phyloP scores from a whole-genome alignment of 2,329 filamentous ascomycete genomes.

The Remersonia thermophila region DNA sequence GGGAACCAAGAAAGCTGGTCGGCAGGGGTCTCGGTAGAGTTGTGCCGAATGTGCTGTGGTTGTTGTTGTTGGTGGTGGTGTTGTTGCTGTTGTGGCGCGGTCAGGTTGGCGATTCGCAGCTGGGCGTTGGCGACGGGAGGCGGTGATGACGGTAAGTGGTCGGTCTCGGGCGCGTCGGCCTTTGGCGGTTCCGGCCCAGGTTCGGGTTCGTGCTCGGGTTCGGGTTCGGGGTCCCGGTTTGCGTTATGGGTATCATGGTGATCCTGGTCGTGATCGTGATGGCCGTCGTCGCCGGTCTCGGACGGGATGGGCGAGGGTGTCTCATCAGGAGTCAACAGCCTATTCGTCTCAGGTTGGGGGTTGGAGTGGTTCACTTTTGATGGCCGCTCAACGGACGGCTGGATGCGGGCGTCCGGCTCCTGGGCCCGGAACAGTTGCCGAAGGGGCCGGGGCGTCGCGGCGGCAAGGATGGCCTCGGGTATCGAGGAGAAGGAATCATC shows the following conservation, averaged over 20 bases:
- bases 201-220: conserved; percentile 1
- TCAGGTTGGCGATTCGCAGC: no score
- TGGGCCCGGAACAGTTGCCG: conserved; percentile 3
- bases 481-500: conserved; percentile 48
- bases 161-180: no score
- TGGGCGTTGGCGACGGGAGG: conserved; percentile 17
- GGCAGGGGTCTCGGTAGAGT: conserved; percentile 19
- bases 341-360: conserved; percentile 29
- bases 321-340: conserved; percentile 42
- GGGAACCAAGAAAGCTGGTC: conserved; percentile 13
- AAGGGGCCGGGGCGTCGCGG: conserved; percentile 32
- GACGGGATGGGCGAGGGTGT: conserved; percentile 29
- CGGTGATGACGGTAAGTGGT: conserved; percentile 22
- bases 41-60: conserved; percentile 13
- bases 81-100: no score
- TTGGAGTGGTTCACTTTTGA: conserved; percentile 21
- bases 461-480: conserved; percentile 36
- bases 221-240: neutral
- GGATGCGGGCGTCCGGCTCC: conserved; percentile 9
- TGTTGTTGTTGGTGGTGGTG: conserved; percentile 2
- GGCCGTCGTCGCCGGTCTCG: conserved; percentile 7
- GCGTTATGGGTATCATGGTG: no score
- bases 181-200: neutral
- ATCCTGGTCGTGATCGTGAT: neutral
- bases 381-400: conserved; percentile 21